phyloP scores from a whole-genome alignment of 805 yeast genomes.

The Hanseniaspora clermontiae region DNA sequence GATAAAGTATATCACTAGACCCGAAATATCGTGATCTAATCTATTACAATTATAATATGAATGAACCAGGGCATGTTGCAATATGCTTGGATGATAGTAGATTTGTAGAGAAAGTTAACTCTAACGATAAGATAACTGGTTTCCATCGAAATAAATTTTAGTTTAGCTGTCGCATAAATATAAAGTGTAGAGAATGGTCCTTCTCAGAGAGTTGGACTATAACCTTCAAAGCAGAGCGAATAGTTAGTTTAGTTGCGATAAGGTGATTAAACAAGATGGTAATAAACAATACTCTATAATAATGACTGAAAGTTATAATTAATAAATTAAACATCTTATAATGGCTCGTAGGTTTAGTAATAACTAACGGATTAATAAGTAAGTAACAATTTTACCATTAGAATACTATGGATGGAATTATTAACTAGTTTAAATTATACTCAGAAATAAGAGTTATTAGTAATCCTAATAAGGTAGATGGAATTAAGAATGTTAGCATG shows the following conservation, averaged over 20 bases:
- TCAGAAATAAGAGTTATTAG: background rate
- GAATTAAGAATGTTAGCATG: constrained; percentile 4
- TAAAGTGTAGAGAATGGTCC: background rate
- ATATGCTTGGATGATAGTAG: background rate
- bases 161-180: background rate
- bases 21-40: background rate
- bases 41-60: background rate
- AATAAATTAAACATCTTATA: background rate
- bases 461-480: background rate
- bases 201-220: background rate
- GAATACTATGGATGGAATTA: background rate
- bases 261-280: background rate
- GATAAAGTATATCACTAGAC: background rate
- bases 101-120: constrained; percentile 2
- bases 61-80: constrained; percentile 3
- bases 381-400: constrained; percentile 3
- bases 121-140: constrained; percentile 1
- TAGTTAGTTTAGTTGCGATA: background rate
- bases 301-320: background rate
- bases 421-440: background rate
- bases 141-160: background rate
- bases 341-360: background rate
- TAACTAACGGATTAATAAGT: constrained; percentile 1
- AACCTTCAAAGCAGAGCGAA: background rate
- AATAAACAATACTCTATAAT: background rate